Evolutionary conservation across 2,329 filamentous ascomycete species (phyloP).

Genomic region (Tolypocladium sp.): DNA sequence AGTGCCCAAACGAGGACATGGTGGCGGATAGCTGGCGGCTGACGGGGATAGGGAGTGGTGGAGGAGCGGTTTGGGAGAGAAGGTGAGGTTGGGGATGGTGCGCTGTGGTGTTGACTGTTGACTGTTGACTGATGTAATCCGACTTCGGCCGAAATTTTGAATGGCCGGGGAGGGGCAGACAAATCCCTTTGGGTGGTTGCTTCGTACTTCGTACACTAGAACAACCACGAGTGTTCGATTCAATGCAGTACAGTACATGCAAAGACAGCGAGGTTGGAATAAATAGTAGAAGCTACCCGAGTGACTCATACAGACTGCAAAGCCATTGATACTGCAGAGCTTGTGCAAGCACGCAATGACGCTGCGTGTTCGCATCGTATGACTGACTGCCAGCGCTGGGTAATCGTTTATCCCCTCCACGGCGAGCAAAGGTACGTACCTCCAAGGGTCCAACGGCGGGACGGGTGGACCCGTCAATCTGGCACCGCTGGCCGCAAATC

Average conservation of each 20-base stretch:
- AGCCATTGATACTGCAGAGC: not conserved
- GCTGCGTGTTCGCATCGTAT: not conserved
- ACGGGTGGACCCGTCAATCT: not conserved
- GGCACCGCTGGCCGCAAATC: not conserved
- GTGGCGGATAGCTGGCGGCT: constrained; percentile 12
- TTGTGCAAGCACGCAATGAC: too few species aligned
- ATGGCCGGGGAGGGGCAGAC: not conserved
- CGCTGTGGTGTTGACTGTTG: not conserved
- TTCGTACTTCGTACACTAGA: too few species aligned
- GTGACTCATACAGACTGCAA: too few species aligned
- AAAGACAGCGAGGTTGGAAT: too few species aligned
- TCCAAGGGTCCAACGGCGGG: not conserved
- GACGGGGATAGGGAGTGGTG: not conserved
- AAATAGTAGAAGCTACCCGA: too few species aligned
- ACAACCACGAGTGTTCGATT: too few species aligned
- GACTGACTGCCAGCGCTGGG: not conserved
- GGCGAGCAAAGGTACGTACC: not conserved
- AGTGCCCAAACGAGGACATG: constrained; percentile 83
- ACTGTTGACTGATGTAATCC: not conserved
- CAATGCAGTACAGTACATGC: too few species aligned
- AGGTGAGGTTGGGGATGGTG: not conserved
- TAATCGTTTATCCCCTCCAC: not conserved
- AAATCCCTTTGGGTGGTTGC: too few species aligned
- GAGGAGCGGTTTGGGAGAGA: not conserved
- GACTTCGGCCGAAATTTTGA: not conserved